Base-by-base conservation (phyloP, 179 eudicot genomes). In the Corrigiola litoralis region DNA sequence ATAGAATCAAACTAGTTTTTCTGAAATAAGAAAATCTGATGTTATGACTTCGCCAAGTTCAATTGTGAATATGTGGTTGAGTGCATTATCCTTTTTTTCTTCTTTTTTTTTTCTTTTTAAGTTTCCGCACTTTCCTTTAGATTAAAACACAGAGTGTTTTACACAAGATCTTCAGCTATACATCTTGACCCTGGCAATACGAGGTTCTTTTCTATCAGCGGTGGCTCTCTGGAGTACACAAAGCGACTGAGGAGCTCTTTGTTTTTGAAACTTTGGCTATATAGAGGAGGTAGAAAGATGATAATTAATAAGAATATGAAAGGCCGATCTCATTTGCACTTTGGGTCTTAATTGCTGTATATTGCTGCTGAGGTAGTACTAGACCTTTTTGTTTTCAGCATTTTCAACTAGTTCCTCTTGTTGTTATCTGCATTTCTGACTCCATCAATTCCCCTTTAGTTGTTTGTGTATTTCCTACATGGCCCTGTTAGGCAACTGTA, bases 331-430 rank as follows among this genome's bases (percentile, higher is more conserved):
- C 4, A 29, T 53, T 7, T 21, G 62, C 46, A 20, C 1, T 20
- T 5, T 58, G 31, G 42, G 58, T 48, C 49, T 16, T 10, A 47
- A 24, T 29, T 68, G 38, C 36, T 68, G 72, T 49, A 49, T 49
- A 9, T 9, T 50, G 28, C 3, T 50, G 1, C 27, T 25, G 23
- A n/a, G 32, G 32, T 50, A 11, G 12, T 23, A 3, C 9, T 2
- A 16, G 11, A 50, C 4, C 31, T 52, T 31, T 53, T 44, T 17
- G 21, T 2, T 25, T 51, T 58, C 53, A 23, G 38, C 40, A 40
- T 58, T 46, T 31, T 41, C 16, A 9, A 16, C 40, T 31, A 5
- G 13, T 44, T 50, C 12, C 9, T 24, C 34, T 21, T n/a, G 20
- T 6, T 48, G 1, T 18, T 14, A 11, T 14, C 17, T 33, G 27